Conservation (phyloP, 495 filamentous ascomycete genomes). For the Neurospora sp. region DNA sequence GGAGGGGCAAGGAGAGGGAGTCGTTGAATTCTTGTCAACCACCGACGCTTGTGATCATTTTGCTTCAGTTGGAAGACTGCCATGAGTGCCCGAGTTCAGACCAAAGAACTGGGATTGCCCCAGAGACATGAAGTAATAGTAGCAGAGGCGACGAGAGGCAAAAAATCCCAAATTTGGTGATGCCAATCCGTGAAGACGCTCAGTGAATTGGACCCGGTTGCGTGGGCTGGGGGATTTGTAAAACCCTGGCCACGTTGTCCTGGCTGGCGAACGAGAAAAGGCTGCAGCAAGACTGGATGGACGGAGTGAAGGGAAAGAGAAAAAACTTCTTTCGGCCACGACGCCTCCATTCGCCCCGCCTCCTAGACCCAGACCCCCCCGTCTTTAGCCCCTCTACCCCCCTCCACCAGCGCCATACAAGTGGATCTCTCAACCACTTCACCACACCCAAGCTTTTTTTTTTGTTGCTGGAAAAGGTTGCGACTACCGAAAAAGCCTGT, state of each 20-base stretch:
- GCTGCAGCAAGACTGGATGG: not conserved
- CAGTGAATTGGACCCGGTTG: not conserved
- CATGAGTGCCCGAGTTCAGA: not conserved
- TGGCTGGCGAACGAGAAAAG: conserved; percentile 2
- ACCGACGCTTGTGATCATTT: not conserved
- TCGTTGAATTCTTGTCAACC: not conserved
- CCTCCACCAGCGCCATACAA: conserved; percentile 10
- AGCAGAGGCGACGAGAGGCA: not conserved
- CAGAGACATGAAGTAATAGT: not conserved
- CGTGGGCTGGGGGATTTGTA: not conserved
- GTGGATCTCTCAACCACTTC: conserved; percentile 4
- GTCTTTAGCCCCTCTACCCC: not conserved
- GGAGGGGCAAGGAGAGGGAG: conserved; percentile 9
- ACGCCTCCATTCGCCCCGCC: conserved; percentile 2
- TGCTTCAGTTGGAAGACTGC: not conserved
- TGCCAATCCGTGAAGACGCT: not conserved
- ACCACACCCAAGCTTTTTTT: conserved; percentile 3
- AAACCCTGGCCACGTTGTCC: not conserved
- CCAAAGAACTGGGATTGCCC: not conserved
- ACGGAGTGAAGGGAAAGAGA: conserved; percentile 1
- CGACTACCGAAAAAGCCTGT: conserved; percentile 8
- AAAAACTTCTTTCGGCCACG: conserved; percentile 20
- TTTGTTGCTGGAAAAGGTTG: not conserved
- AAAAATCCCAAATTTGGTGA: not conserved
- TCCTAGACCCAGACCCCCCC: not conserved